Base-by-base conservation (phyloP, 2,329 filamentous ascomycete genomes). In the Aspergillus sp. region DNA sequence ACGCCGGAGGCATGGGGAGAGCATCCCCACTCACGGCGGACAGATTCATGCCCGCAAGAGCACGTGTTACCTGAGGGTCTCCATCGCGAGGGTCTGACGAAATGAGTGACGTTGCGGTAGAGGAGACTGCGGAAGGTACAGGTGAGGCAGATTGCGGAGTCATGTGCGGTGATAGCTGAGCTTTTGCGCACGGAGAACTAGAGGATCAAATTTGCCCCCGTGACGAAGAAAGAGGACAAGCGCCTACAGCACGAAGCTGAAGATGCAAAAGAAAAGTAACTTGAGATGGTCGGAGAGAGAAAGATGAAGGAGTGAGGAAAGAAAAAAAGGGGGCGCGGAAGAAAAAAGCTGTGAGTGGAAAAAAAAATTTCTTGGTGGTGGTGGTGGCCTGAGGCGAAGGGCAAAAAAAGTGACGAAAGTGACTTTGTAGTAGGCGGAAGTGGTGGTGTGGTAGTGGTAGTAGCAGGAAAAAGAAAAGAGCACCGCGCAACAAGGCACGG, bases 121-220 rank as follows among this genome's bases (percentile, higher is more conserved):
- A 69, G 28, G 72, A 73, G 49, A 66, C 54, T 59, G 65, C 58
- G 47, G 70, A 72, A 44, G 69, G 66, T 45, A 64, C 66, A 50
- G 71, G 69, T 49, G 69, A 67, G 48, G 59, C 53, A 50, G 63
- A 61, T 57, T 56, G 57, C 46, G 65, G 64, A 67, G 67, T 68
- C 61, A 67, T 68, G 63, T 68, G 65, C 60, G 61, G 51, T 61
- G 47, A 51, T 45, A 49, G 53, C 39, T 43, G 50, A 38, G 45
- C 19, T 19, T 19, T 19, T 19, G 19, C 19, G 19, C 44, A 49
- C 48, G 52, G 46, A 48, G 45, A 43, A 57, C 39, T 44, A 54
- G 47, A 53, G 51, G 48, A 52, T 43, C 47, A 50, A 41, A 49
- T 48, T 47, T 46, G 50, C 58, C 58, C 54, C 53, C 51, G 44